Conservation (phyloP, 495 filamentous ascomycete species). For the Cryomyces antarcticus region DNA sequence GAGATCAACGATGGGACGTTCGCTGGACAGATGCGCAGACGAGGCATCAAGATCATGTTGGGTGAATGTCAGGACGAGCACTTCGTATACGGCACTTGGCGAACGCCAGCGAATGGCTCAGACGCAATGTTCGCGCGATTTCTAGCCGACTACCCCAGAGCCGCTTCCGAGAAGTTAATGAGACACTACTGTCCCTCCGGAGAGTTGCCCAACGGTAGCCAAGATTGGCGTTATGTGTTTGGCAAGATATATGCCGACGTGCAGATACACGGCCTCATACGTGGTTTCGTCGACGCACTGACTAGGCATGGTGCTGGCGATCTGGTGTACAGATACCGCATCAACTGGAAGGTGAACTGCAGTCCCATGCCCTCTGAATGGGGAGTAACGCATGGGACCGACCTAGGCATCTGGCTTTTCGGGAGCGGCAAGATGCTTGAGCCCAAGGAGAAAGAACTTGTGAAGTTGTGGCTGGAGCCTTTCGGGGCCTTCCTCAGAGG, state of each 20-base stretch:
- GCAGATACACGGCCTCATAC: slow-evolving; percentile 25
- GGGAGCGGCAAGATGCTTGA: slow-evolving; percentile 26
- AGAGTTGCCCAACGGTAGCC: slow-evolving; percentile 14
- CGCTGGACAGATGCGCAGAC: slow-evolving; percentile 19
- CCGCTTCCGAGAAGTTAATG: slow-evolving; percentile 23
- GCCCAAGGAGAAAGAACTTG: slow-evolving; percentile 22
- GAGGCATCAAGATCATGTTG: slow-evolving; percentile 28
- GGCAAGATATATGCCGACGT: slow-evolving; percentile 36
- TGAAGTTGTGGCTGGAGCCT: slow-evolving; percentile 23
- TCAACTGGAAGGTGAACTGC: slow-evolving; percentile 28
- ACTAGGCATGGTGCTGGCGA: slow-evolving; percentile 11
- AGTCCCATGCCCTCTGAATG: slow-evolving; percentile 23
- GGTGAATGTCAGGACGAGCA: slow-evolving; percentile 37
- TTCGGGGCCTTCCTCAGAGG: slow-evolving; percentile 26
- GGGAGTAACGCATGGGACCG: slow-evolving; percentile 36
- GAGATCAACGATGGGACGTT: slow-evolving; percentile 29
- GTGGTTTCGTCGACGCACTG: slow-evolving; percentile 15
- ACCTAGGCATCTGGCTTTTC: slow-evolving; percentile 37
- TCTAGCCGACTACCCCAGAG: slow-evolving; percentile 29
- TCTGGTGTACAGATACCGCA: slow-evolving; percentile 26
- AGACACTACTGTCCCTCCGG: slow-evolving; percentile 24
- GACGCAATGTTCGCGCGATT: slow-evolving; percentile 24
- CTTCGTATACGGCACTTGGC: slow-evolving; percentile 27
- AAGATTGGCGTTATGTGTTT: slow-evolving; percentile 31
- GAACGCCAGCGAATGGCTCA: slow-evolving; percentile 14